A percentile compares a stretch with the other conserved stretches of the same genome.
Conservation (phyloP, 176 grass and related monocot species). For the Ananas comosus region DNA sequence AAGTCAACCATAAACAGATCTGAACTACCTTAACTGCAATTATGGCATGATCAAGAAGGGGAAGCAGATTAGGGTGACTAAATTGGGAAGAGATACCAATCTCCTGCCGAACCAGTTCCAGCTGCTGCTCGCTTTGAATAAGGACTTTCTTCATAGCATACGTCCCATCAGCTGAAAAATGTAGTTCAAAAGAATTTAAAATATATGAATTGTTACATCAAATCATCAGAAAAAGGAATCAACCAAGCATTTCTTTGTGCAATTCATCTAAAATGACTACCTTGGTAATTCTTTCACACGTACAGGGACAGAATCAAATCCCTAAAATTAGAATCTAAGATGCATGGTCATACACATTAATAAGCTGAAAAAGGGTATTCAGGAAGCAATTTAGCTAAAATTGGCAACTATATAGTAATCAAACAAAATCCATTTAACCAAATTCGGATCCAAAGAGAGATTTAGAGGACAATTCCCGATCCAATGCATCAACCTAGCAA, state of each 20-base stretch:
- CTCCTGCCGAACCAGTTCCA: slow-evolving; percentile 72
- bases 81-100: slow-evolving; percentile 74
- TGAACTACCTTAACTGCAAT: slow-evolving; percentile 67
- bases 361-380: too few relatives aligned
- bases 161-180: slow-evolving; percentile 59
- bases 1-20: neutral
- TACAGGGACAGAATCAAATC: too few relatives aligned
- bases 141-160: slow-evolving; percentile 89
- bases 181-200: slow-evolving; percentile 11
- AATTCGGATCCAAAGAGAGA: too few relatives aligned
- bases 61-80: slow-evolving; percentile 90
- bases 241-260: neutral
- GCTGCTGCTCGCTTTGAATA: slow-evolving; percentile 62
- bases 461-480: too few relatives aligned
- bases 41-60: slow-evolving; percentile 75
- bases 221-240: neutral
- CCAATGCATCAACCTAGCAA: too few relatives aligned
- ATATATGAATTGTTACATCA: slow-evolving; percentile 7
- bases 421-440: too few relatives aligned
- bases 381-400: too few relatives aligned
- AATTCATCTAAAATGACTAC: neutral
- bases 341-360: too few relatives aligned
- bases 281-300: neutral
- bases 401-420: too few relatives aligned
- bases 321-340: too few relatives aligned